These are phyloP conservation scores for Wolfiporia cocos DNA, from an alignment of 1,284 basidiomycete species.

Conservation along the genomic window DNA sequence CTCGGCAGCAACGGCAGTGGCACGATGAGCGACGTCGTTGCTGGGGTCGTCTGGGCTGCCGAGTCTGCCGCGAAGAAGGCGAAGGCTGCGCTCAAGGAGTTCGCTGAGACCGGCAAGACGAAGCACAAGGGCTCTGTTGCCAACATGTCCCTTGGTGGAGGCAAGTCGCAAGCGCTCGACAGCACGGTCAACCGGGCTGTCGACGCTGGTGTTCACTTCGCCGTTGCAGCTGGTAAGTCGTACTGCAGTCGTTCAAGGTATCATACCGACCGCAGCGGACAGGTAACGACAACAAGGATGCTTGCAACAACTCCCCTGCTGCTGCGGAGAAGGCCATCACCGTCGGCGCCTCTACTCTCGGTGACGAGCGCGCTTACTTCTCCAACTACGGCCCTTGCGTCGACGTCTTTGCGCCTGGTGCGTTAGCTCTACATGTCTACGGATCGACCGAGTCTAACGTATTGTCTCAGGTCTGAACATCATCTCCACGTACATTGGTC, in stretches of 20 bases:
- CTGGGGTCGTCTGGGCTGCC: conserved; percentile 84
- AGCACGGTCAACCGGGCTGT: conserved; percentile 85
- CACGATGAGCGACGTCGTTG: conserved; percentile 93
- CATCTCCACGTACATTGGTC: conserved; percentile 62
- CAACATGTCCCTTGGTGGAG: conserved; percentile 97
- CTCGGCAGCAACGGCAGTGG: conserved; percentile 91
- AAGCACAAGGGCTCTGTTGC: conserved; percentile 86
- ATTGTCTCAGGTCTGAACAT: conserved; percentile 45
- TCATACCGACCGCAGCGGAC: conserved; percentile 2
- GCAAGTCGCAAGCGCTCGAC: conserved; percentile 87
- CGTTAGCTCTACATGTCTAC: conserved; percentile 1
- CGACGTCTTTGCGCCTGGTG: conserved; percentile 72
- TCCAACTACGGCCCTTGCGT: conserved; percentile 69
- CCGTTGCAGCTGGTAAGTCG: conserved; percentile 81
- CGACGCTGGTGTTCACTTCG: conserved; percentile 84
- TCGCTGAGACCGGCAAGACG: conserved; percentile 41
- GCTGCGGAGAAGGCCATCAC: conserved; percentile 64
- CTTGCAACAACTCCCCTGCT: conserved; percentile 70
- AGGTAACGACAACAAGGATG: conserved; percentile 48
- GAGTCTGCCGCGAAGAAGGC: conserved; percentile 53
- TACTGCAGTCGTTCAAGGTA: not conserved
- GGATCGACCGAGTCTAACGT: not conserved
- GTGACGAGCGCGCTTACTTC: conserved; percentile 75
- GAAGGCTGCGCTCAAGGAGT: conserved; percentile 55
- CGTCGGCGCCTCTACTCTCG: conserved; percentile 69